Percentiles rank a stretch among this genome's conserved stretches.
Evolutionary conservation across 306 rosid species (phyloP).

Genomic region (Psophocarpus tetragonolobus): DNA sequence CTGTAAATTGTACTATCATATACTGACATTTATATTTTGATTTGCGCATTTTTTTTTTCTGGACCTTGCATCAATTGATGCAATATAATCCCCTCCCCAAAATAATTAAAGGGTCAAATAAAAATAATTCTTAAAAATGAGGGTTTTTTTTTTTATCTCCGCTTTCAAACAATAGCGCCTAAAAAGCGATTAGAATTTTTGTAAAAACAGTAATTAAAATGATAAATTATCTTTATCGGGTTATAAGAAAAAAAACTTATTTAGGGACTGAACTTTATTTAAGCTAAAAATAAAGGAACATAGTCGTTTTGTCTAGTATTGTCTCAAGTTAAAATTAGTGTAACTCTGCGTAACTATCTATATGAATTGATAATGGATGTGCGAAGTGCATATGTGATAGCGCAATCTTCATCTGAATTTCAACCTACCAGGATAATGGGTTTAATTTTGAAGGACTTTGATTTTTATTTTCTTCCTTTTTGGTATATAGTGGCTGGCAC

Average conservation of each 20-base stretch:
- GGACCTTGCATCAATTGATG: neutral
- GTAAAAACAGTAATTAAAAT: too few species aligned
- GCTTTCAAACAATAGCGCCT: too few species aligned
- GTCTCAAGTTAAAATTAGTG: neutral
- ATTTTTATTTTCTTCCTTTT: neutral
- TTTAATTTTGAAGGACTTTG: neutral
- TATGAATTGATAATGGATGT: neutral
- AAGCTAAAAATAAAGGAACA: too few species aligned
- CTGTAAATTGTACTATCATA: constrained; percentile 8
- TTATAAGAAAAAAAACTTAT: too few species aligned
- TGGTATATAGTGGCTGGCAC: neutral
- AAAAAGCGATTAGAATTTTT: too few species aligned
- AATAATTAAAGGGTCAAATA: too few species aligned
- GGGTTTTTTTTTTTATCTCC: too few species aligned
- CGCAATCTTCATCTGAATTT: neutral
- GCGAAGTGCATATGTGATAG: neutral
- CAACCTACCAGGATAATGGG: neutral
- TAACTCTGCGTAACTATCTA: neutral
- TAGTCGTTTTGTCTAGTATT: neutral
- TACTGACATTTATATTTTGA: neutral
- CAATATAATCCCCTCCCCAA: neutral
- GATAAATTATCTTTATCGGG: too few species aligned
- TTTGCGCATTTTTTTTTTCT: neutral
- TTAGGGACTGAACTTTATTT: too few species aligned
- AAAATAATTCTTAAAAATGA: too few species aligned